Conservation (phyloP, 257 asterid genomes). For the Paraleonurus japonicus region DNA sequence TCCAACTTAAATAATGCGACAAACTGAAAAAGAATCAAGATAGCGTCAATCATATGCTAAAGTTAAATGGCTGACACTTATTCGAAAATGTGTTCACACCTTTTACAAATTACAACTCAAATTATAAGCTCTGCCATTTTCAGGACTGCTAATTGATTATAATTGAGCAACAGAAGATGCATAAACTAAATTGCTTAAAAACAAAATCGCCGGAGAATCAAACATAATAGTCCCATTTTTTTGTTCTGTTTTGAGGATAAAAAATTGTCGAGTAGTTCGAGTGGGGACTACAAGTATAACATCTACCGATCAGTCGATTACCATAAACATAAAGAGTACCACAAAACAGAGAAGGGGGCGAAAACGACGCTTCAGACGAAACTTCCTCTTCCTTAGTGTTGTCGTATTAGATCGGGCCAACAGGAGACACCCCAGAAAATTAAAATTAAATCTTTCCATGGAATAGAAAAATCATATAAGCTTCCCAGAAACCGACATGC, state of each 20-base stretch:
- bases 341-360: too few species aligned
- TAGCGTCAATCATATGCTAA: not conserved
- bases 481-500: not conserved
- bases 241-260: not conserved
- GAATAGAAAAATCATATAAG: not conserved
- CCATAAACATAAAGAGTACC: not conserved
- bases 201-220: not conserved
- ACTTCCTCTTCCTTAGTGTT: not conserved
- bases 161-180: not conserved
- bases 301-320: slow-evolving; percentile 5
- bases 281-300: not conserved
- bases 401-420: slow-evolving; percentile 17
- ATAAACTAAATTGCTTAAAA: not conserved
- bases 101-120: too few species aligned
- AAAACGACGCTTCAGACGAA: not conserved
- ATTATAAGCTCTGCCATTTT: too few species aligned
- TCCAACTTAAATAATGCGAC: not conserved
- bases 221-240: not conserved
- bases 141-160: too few species aligned
- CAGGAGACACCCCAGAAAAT: not conserved
- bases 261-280: not conserved
- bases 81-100: too few species aligned
- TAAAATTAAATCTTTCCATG: not conserved
- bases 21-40: not conserved
- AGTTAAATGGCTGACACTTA: not conserved